These are phyloP conservation scores for Daldinia loculata DNA, from an alignment of 495 filamentous ascomycete species.

Conservation along the genomic window DNA sequence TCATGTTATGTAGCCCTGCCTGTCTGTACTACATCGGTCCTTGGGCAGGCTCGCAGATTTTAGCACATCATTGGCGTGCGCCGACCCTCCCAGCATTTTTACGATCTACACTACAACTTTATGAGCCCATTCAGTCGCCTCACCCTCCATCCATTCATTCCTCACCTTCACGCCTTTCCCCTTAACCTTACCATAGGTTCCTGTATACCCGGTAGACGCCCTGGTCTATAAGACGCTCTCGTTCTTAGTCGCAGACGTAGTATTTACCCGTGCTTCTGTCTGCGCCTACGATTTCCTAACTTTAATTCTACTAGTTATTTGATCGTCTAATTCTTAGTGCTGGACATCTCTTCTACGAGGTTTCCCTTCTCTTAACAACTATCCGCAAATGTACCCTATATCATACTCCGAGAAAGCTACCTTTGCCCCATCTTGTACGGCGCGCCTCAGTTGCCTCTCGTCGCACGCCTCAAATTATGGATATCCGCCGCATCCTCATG, in stretches of 20 bases:
- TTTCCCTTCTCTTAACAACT: conserved; percentile 33
- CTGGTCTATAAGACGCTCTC: conserved; percentile 1
- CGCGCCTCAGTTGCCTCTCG: conserved; percentile 25
- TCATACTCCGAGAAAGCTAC: conserved; percentile 39
- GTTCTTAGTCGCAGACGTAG: conserved; percentile 10
- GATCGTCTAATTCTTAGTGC: neutral
- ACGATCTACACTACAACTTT: conserved; percentile 25
- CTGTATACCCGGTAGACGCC: conserved; percentile 1
- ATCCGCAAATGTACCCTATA: conserved; percentile 48
- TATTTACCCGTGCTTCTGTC: conserved; percentile 10
- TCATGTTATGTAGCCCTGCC: neutral
- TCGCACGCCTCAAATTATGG: conserved; percentile 45
- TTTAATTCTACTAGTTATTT: neutral
- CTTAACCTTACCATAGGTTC: conserved; percentile 1
- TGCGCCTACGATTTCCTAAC: conserved; percentile 7
- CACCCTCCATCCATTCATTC: conserved; percentile 20
- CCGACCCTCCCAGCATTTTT: conserved; percentile 24
- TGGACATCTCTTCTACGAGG: conserved; percentile 23
- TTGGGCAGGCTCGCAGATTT: conserved; percentile 41
- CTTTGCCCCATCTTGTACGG: conserved; percentile 33
- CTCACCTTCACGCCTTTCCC: conserved; percentile 18
- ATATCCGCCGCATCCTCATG: conserved; percentile 40
- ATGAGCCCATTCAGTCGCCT: conserved; percentile 27
- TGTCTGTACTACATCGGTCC: neutral
- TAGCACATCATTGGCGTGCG: conserved; percentile 33